These are phyloP conservation scores for Pleurozium schreberi DNA, from an alignment of 225 moss, liverwort and hornwort species.

Conservation along the genomic window DNA sequence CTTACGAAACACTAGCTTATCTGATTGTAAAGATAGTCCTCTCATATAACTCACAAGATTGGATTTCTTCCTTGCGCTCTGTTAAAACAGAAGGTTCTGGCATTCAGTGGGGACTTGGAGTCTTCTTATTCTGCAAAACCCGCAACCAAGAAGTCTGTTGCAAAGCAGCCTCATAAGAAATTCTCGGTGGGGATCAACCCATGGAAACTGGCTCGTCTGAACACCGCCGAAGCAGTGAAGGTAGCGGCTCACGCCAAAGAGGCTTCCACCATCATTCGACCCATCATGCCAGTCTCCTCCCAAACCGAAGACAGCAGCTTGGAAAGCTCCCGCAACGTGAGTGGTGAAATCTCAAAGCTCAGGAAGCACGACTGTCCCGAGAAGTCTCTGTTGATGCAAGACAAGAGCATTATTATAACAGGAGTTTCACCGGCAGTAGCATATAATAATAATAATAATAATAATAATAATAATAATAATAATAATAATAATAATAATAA, in stretches of 20 bases:
- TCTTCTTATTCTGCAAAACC: constrained; percentile 11
- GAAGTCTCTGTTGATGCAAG: constrained; percentile 14
- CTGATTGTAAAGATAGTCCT: background rate
- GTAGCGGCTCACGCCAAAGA: constrained; percentile 57
- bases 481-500: no score
- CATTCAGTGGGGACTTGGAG: constrained; percentile 33
- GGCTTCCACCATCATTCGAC: constrained; percentile 44
- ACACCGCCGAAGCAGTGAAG: constrained; percentile 47
- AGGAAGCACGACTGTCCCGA: constrained; percentile 33
- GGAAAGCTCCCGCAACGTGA: constrained; percentile 43
- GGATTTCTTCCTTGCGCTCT: background rate
- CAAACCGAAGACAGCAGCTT: constrained; percentile 71
- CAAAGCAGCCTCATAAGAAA: constrained; percentile 24
- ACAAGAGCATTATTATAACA: background rate
- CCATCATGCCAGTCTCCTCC: constrained; percentile 32
- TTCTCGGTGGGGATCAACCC: constrained; percentile 64
- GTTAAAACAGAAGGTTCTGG: constrained; percentile 22
- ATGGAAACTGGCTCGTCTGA: constrained; percentile 80
- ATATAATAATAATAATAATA: no score
- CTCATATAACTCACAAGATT: background rate
- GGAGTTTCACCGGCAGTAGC: background rate
- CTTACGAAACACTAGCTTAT: background rate
- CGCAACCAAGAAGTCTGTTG: constrained; percentile 1
- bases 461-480: no score
- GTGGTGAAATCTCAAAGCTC: constrained; percentile 50